Conservation (phyloP, 306 rosid species). For the Fragaria ananassa region DNA sequence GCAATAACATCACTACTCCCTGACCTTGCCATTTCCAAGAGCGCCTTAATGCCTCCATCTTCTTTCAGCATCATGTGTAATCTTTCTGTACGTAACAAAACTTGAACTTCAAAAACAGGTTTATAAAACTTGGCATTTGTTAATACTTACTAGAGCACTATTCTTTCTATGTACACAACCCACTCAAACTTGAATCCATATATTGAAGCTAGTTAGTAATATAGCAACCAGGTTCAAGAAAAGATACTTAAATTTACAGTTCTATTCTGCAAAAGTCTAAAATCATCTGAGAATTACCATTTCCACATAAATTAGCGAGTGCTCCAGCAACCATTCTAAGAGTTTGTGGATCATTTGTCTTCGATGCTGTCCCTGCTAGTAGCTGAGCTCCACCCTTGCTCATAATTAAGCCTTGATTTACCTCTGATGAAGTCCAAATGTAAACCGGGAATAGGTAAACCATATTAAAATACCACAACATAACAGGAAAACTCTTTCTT, state of each 20-base stretch:
- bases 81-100: conserved; percentile 35
- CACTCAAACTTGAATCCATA: background rate
- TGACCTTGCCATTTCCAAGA: conserved; percentile 50
- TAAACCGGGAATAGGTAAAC: background rate
- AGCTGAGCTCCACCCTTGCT: conserved; percentile 62
- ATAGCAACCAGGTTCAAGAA: background rate
- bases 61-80: conserved; percentile 51
- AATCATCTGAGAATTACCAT: conserved; percentile 37
- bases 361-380: conserved; percentile 47
- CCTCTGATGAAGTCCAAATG: conserved; percentile 38
- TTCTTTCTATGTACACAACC: background rate
- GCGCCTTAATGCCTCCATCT: conserved; percentile 64
- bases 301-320: conserved; percentile 76
- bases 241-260: background rate
- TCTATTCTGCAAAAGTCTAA: background rate
- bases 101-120: background rate
- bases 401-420: conserved; percentile 52
- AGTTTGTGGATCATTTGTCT: conserved; percentile 57
- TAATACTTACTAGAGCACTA: background rate
- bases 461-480: background rate
- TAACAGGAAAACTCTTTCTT: background rate
- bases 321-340: conserved; percentile 77
- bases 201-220: background rate
- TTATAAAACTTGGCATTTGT: background rate
- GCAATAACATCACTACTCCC: conserved; percentile 55